Conservation (phyloP, 306 rosid genomes). For the Coriaria nepalensis region DNA sequence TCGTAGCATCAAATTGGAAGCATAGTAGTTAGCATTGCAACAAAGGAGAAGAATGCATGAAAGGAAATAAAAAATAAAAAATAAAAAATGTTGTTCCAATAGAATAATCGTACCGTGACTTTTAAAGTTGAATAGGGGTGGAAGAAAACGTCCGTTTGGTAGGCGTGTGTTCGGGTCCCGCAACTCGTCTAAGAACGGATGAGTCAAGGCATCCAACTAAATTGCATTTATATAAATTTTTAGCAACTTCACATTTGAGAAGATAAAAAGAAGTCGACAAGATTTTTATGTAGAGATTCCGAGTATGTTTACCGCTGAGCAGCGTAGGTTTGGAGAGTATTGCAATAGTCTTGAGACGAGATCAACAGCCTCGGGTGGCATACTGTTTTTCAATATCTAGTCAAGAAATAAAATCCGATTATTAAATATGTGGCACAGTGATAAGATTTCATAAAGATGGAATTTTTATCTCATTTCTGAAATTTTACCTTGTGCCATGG, state of each 20-base stretch:
- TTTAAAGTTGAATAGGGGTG: conserved; percentile 85
- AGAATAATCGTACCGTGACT: conserved; percentile 51
- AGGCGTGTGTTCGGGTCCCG: conserved; percentile 71
- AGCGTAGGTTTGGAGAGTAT: conserved; percentile 85
- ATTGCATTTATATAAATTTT: not conserved
- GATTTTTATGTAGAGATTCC: too few relatives aligned
- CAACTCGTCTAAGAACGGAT: conserved; percentile 91
- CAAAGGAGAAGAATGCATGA: conserved; percentile 1
- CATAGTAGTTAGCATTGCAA: conserved; percentile 1
- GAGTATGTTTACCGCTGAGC: conserved; percentile 51
- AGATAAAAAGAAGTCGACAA: not conserved
- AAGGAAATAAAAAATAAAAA: not conserved
- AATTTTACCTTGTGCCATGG: conserved; percentile 96
- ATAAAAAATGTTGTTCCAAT: too few relatives aligned
- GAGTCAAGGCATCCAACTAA: conserved; percentile 87
- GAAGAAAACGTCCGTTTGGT: conserved; percentile 93
- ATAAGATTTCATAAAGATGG: not conserved
- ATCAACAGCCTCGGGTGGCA: conserved; percentile 99
- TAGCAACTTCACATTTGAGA: not conserved
- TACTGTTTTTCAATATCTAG: conserved; percentile 89
- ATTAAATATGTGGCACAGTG: too few relatives aligned
- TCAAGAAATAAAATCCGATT: conserved; percentile 1
- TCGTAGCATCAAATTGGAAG: not conserved
- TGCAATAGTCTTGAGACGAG: conserved; percentile 87
- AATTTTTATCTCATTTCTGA: not conserved